These are phyloP conservation scores for Macrocybe gigantea DNA, from an alignment of 768 basidiomycete genomes.

Conservation along the genomic window DNA sequence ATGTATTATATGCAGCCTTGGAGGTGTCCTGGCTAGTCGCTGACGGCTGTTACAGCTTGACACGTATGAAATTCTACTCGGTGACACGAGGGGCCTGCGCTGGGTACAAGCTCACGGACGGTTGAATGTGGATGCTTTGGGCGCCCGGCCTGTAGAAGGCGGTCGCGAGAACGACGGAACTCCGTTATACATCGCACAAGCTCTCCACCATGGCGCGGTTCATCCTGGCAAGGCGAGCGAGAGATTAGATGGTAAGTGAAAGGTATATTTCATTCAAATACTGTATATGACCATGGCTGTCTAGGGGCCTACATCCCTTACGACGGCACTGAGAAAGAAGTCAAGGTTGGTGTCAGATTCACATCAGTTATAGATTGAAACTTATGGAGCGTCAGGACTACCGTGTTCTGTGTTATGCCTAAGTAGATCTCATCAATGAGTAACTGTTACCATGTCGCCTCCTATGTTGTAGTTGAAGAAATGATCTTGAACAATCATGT, in stretches of 20 bases:
- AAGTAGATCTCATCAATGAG: too few relatives aligned
- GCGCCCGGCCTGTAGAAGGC: constrained; percentile 56
- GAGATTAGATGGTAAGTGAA: constrained; percentile 39
- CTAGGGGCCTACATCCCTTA: constrained; percentile 53
- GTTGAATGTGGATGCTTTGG: constrained; percentile 37
- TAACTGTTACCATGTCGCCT: too few relatives aligned
- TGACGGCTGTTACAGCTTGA: constrained; percentile 35
- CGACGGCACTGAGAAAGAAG: constrained; percentile 41
- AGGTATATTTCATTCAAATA: not conserved
- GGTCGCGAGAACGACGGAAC: constrained; percentile 60
- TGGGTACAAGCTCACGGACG: constrained; percentile 51
- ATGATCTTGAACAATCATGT: too few relatives aligned
- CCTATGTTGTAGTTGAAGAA: too few relatives aligned
- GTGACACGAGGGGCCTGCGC: constrained; percentile 45
- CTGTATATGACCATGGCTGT: not conserved
- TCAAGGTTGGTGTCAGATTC: constrained; percentile 24
- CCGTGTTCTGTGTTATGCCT: constrained; percentile 22
- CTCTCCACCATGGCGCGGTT: constrained; percentile 40
- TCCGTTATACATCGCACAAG: constrained; percentile 56
- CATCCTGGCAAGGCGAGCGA: constrained; percentile 64
- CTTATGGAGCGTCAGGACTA: constrained; percentile 20
- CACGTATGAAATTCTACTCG: constrained; percentile 67
- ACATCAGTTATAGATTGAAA: too few relatives aligned
- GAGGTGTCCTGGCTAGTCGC: not conserved
- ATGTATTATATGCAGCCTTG: constrained; percentile 29